phyloP scores from a whole-genome alignment of 169 alveolate genomes.

The Eimeria praecox region DNA sequence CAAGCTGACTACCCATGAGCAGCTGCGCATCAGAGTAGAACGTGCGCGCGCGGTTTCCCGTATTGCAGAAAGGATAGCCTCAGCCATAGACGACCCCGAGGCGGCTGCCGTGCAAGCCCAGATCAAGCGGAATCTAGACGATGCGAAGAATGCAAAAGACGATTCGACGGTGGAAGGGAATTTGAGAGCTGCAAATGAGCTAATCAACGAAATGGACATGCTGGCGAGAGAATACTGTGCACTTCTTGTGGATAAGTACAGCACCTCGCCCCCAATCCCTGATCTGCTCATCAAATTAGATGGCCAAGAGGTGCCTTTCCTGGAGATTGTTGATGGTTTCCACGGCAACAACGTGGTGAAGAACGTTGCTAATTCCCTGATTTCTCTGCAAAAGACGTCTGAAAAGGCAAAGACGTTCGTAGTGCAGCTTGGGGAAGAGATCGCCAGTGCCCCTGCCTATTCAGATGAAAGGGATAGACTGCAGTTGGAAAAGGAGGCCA shows the following conservation, averaged over 20 bases:
- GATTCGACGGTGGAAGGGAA: background rate
- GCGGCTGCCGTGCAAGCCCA: background rate
- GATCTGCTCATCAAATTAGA: background rate
- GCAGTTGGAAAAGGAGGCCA: background rate
- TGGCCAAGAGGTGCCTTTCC: background rate
- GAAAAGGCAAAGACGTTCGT: background rate
- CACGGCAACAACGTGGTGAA: background rate
- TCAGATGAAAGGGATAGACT: background rate
- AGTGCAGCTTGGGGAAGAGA: background rate
- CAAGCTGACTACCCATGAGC: background rate
- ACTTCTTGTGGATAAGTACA: background rate
- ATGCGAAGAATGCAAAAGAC: background rate
- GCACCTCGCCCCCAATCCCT: background rate
- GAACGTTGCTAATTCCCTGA: background rate
- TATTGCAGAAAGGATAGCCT: background rate
- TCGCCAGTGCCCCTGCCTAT: background rate
- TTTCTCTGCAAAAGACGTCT: background rate
- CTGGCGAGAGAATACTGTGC: background rate
- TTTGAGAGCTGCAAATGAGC: background rate
- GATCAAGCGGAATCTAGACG: background rate
- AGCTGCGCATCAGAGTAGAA: background rate
- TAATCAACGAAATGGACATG: background rate
- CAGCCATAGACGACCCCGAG: background rate
- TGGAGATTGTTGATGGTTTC: background rate
- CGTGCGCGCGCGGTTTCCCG: background rate